Base-by-base conservation (phyloP, 768 basidiomycete species). In the Hericium coralloides region DNA sequence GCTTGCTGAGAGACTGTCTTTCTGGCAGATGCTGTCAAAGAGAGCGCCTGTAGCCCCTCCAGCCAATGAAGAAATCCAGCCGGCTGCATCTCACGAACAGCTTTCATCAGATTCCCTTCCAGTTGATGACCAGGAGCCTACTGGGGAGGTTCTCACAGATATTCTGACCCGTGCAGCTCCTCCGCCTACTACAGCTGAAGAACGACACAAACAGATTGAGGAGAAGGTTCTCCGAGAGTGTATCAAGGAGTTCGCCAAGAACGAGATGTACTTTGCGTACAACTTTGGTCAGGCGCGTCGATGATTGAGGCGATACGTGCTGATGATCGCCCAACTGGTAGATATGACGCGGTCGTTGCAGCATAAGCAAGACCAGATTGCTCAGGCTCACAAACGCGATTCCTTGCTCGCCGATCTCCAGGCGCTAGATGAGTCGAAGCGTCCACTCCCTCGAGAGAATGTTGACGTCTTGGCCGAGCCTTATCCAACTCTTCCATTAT, bases 181-280 rank as follows among this genome's bases (percentile, higher is more conserved):
- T 47, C 68, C 83, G 9, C 88, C 89, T 2, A 67, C 67, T 1
- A 80, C 84, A 0, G 60, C 70, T 5, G 87, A 88, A 71, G 85
- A 89, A 65, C 81, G 76, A 64, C 79, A 87, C 61, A 75, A 78
- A 2, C 88, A 94, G 63, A 71, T 97, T 9, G 94, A 97, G 64
- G 77, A 79, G 31, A 93, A 92, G 69, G 86, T 95, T 48, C 72
- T 95, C 12, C 75, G 83, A 22, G 90, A 95, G 69, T 85, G 83
- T 55, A 76, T 92, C 31, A 77, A 81, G 54, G 86, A 91, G 63
- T 92, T 84, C 64, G 76, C 80, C 14, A 89, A 86, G 63, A 92
- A 92, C 12, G 87, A 83, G 49, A 95, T 97, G 90, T 94, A 88
- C 69, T 95, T 92, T 67, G 79, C 91, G 0, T 88, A 92, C 68